Percentiles rank a stretch among this genome's conserved stretches.
Conservation (phyloP, 805 yeast genomes). For the Yarrowia sp. region DNA sequence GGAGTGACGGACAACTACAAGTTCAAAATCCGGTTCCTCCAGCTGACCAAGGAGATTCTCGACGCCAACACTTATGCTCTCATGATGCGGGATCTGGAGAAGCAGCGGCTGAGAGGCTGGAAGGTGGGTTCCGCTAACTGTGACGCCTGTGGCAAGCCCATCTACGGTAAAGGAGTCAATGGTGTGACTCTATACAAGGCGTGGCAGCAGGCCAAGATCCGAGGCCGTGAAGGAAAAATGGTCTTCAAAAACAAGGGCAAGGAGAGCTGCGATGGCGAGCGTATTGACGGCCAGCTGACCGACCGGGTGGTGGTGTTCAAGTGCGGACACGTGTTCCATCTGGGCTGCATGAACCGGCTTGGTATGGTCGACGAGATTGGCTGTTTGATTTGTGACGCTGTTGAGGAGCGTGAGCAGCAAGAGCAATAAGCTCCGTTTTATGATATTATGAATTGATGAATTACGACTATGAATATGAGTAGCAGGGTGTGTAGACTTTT, state of each 20-base stretch:
- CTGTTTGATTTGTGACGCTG: conserved; percentile 2
- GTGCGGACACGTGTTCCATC: conserved; percentile 66
- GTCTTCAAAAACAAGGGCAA: conserved; percentile 26
- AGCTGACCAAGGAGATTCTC: conserved; percentile 50
- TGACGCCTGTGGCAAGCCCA: conserved; percentile 67
- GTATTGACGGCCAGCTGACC: conserved; percentile 32
- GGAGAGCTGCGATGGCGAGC: conserved; percentile 17
- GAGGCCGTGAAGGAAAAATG: conserved; percentile 7
- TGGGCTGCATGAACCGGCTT: conserved; percentile 47
- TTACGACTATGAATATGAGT: background rate
- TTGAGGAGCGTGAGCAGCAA: background rate
- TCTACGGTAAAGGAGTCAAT: conserved; percentile 66
- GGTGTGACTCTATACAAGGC: conserved; percentile 45
- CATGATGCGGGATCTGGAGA: conserved; percentile 45
- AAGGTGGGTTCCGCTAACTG: conserved; percentile 54
- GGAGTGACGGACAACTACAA: conserved; percentile 56
- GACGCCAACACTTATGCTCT: conserved; percentile 51
- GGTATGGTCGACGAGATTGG: conserved; percentile 12
- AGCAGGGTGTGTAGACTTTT: background rate
- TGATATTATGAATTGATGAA: conserved; percentile 21
- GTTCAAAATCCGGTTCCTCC: conserved; percentile 53
- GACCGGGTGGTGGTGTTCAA: conserved; percentile 50
- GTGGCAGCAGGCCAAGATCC: conserved; percentile 34
- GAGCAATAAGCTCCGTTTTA: background rate
- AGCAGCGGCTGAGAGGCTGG: conserved; percentile 59